phyloP scores from a whole-genome alignment of 2,329 filamentous ascomycete species.

The Nemania serpens region DNA sequence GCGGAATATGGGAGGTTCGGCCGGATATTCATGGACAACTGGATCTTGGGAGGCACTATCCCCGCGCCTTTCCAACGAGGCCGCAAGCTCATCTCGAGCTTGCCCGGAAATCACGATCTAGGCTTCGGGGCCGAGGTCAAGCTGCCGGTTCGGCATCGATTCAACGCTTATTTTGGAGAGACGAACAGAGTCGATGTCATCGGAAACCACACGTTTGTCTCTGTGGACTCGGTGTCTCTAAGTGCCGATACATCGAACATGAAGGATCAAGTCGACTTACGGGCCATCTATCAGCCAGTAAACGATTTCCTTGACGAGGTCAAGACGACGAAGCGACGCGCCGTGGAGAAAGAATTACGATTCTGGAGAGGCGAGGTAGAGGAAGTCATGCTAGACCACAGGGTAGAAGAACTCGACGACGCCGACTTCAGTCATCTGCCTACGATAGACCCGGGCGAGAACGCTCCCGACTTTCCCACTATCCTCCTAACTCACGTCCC shows the following conservation, averaged over 20 bases:
- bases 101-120: constrained; percentile 94
- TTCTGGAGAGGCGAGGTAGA: constrained; percentile 64
- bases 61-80: constrained; percentile 66
- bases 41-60: constrained; percentile 60
- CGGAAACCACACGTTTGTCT: constrained; percentile 94
- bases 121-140: constrained; percentile 90
- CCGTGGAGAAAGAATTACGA: constrained; percentile 70
- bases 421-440: constrained; percentile 49
- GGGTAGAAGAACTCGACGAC: constrained; percentile 61
- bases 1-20: constrained; percentile 84
- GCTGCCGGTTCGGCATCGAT: constrained; percentile 77
- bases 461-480: constrained; percentile 73
- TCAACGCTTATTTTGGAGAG: constrained; percentile 86
- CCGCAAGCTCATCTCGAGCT: constrained; percentile 77
- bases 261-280: constrained; percentile 56
- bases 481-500: constrained; percentile 91
- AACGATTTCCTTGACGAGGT: constrained; percentile 76
- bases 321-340: constrained; percentile 66
- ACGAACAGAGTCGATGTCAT: constrained; percentile 90
- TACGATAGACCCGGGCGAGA: constrained; percentile 49
- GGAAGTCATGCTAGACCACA: constrained; percentile 61
- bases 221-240: constrained; percentile 84
- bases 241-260: constrained; percentile 68
- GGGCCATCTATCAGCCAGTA: constrained; percentile 74
- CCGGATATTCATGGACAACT: constrained; percentile 79